These are phyloP conservation scores for Hyaloscypha variabilis DNA, from an alignment of 495 filamentous ascomycete genomes.

Conservation along the genomic window DNA sequence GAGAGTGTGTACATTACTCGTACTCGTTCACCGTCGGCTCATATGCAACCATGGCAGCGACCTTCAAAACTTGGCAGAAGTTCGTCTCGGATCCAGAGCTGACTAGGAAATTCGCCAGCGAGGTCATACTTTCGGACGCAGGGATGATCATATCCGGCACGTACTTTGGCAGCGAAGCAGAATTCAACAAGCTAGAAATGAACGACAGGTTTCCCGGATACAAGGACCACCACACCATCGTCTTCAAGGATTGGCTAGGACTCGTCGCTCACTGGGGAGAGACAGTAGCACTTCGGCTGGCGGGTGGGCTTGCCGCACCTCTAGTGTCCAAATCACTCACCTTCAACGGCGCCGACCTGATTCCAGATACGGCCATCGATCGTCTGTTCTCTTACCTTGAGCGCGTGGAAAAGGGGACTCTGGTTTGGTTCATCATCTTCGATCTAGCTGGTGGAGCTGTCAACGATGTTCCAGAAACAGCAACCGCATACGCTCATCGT, in stretches of 20 bases:
- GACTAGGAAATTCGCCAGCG: constrained; percentile 53
- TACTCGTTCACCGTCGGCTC: constrained; percentile 47
- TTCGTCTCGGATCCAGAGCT: constrained; percentile 48
- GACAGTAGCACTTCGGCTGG: not conserved
- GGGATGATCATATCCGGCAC: constrained; percentile 33
- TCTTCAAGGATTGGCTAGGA: constrained; percentile 22
- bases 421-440: constrained; percentile 46
- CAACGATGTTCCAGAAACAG: constrained; percentile 44
- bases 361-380: constrained; percentile 29
- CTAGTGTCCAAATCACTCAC: constrained; percentile 55
- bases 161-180: constrained; percentile 23
- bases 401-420: constrained; percentile 24
- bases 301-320: constrained; percentile 32
- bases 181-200: constrained; percentile 22
- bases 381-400: constrained; percentile 51
- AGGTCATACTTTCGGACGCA: constrained; percentile 48
- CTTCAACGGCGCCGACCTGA: constrained; percentile 32
- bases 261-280: constrained; percentile 40
- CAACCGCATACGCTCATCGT: constrained; percentile 59
- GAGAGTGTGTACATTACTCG: constrained; percentile 53
- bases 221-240: constrained; percentile 9
- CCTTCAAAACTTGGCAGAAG: constrained; percentile 51
- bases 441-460: constrained; percentile 58
- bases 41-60: constrained; percentile 40
- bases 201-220: constrained; percentile 11